Conservation (phyloP, 23 red algal genomes). For the Pyropia yezoensis region DNA sequence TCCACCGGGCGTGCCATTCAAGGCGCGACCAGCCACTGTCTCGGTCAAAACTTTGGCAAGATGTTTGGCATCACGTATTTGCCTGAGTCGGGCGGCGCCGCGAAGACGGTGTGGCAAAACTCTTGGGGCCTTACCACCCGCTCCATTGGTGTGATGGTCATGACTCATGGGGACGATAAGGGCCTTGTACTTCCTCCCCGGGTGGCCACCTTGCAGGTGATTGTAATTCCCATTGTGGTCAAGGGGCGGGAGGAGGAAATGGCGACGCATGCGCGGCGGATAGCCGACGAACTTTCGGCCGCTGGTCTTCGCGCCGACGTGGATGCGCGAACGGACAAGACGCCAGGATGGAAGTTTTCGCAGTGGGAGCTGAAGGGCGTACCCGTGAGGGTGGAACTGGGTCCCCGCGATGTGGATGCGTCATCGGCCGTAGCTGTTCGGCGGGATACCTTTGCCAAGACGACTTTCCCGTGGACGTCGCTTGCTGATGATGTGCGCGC, state of each 20-base stretch:
- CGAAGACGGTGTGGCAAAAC: constrained; percentile 73
- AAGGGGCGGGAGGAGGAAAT: constrained; percentile 50
- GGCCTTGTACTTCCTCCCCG: constrained; percentile 87
- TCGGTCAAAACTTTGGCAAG: constrained; percentile 95
- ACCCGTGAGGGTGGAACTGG: constrained; percentile 80
- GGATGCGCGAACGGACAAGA: constrained; percentile 79
- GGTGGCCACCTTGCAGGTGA: constrained; percentile 84
- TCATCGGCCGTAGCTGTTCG: constrained; percentile 25
- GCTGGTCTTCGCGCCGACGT: constrained; percentile 63
- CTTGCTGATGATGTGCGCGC: not conserved
- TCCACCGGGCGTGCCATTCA: constrained; percentile 88
- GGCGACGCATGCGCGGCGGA: constrained; percentile 10
- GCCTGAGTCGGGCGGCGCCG: constrained; percentile 34
- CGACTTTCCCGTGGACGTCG: constrained; percentile 2
- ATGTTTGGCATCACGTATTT: constrained; percentile 96
- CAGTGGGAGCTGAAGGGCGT: constrained; percentile 96
- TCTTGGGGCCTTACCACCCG: constrained; percentile 96
- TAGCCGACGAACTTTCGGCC: constrained; percentile 36
- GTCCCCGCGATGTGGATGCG: constrained; percentile 74
- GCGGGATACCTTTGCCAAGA: constrained; percentile 55
- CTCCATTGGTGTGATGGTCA: constrained; percentile 89
- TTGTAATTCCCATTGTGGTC: constrained; percentile 79
- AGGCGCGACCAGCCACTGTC: constrained; percentile 88
- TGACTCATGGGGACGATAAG: constrained; percentile 92
- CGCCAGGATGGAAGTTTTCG: constrained; percentile 97